These are phyloP conservation scores for Vicia sativa DNA, from an alignment of 306 rosid genomes.

Conservation along the genomic window DNA sequence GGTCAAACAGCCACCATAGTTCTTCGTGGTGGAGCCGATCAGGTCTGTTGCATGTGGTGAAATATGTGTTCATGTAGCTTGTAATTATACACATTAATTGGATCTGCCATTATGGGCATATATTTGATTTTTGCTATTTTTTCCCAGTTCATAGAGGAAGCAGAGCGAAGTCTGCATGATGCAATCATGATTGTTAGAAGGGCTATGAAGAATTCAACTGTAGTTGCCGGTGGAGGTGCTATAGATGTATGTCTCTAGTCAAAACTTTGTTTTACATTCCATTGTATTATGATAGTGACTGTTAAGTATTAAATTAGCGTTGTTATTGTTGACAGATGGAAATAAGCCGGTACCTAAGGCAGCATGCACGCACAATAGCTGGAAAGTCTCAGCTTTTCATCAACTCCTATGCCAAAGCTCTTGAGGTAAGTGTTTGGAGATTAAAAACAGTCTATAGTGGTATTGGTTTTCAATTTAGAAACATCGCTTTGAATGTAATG, in stretches of 20 bases:
- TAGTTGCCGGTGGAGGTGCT: constrained; percentile 99
- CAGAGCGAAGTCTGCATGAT: constrained; percentile 97
- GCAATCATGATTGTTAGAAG: constrained; percentile 99
- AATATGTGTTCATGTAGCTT: constrained; percentile 13
- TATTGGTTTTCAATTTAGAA: constrained; percentile 5
- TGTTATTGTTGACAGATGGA: constrained; percentile 78
- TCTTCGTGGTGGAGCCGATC: constrained; percentile 99
- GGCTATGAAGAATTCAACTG: constrained; percentile 95
- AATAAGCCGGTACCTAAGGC: constrained; percentile 89
- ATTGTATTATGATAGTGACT: background rate
- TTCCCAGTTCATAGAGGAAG: constrained; percentile 94
- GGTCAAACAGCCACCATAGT: constrained; percentile 95
- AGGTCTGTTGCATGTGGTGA: constrained; percentile 51
- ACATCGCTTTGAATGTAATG: background rate
- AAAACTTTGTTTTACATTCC: constrained; percentile 23
- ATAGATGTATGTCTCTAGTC: constrained; percentile 70
- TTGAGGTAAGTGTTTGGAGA: constrained; percentile 62
- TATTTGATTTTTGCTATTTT: constrained; percentile 30
- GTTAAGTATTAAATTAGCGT: constrained; percentile 11
- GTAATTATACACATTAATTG: background rate
- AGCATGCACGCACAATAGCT: constrained; percentile 88
- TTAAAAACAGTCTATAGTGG: background rate
- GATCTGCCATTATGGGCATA: constrained; percentile 14
- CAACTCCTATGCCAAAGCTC: constrained; percentile 95
- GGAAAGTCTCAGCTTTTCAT: constrained; percentile 95